Conservation (phyloP, 2,329 filamentous ascomycete genomes). For the Phaeosphaeriaceae sp. region DNA sequence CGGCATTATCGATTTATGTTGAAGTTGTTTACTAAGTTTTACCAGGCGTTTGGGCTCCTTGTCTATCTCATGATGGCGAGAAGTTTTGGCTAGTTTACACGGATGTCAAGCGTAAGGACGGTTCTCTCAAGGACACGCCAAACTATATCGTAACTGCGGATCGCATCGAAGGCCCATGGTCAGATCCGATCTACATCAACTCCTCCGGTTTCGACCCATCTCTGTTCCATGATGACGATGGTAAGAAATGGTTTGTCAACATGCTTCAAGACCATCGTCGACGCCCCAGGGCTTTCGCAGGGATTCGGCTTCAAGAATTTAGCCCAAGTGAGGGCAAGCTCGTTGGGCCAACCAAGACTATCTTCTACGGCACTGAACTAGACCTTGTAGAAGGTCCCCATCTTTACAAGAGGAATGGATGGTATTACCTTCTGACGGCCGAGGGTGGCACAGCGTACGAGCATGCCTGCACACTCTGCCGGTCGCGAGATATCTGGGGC, state of each 20-base stretch:
- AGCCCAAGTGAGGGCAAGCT: constrained; percentile 58
- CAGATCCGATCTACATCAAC: constrained; percentile 65
- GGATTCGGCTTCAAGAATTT: constrained; percentile 66
- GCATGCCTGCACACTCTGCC: constrained; percentile 49
- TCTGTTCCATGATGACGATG: constrained; percentile 45
- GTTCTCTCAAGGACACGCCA: constrained; percentile 68
- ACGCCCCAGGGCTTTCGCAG: constrained; percentile 55
- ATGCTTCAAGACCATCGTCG: constrained; percentile 46
- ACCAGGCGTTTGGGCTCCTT: constrained; percentile 65
- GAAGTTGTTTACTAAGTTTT: constrained; percentile 4
- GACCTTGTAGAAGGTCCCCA: constrained; percentile 48
- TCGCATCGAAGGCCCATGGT: constrained; percentile 65
- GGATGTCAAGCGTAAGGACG: constrained; percentile 71
- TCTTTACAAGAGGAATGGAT: constrained; percentile 45
- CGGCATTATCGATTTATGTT: not conserved
- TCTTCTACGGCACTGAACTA: constrained; percentile 62
- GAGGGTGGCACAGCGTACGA: constrained; percentile 51
- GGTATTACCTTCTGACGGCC: constrained; percentile 46
- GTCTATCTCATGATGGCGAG: constrained; percentile 65
- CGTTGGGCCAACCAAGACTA: constrained; percentile 61
- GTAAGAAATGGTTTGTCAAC: constrained; percentile 48
- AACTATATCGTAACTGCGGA: constrained; percentile 65
- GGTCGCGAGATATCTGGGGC: constrained; percentile 48
- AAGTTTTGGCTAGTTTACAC: constrained; percentile 70
- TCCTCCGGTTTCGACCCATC: constrained; percentile 67